phyloP scores from a whole-genome alignment of 805 yeast species.

The Starmera pachycereana region DNA sequence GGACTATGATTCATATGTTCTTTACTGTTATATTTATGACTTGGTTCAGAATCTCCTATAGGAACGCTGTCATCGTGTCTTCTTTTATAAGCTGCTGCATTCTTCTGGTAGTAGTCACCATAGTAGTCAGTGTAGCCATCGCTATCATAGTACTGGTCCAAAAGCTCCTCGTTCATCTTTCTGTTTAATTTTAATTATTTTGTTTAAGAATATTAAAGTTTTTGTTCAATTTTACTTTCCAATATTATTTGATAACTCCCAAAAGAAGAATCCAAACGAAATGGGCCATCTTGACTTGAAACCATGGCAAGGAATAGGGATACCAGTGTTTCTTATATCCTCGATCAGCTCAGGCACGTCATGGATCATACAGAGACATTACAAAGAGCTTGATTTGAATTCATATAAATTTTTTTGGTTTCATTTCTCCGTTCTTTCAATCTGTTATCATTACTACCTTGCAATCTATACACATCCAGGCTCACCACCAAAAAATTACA shows the following conservation, averaged over 20 bases:
- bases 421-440: neutral
- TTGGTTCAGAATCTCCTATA: neutral
- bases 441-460: constrained; percentile 14
- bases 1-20: constrained; percentile 3
- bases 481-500: constrained; percentile 39
- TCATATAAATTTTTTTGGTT: constrained; percentile 7
- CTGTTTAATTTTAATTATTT: neutral
- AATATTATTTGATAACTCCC: neutral
- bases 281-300: constrained; percentile 18
- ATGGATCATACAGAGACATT: no score
- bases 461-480: constrained; percentile 71
- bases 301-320: constrained; percentile 16
- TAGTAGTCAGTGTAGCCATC: neutral
- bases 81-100: neutral
- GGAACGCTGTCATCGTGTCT: neutral
- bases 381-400: constrained; percentile 1
- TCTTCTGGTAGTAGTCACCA: neutral
- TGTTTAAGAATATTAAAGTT: neutral
- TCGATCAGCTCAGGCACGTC: no score
- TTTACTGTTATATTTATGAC: neutral
- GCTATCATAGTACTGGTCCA: neutral
- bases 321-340: neutral
- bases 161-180: neutral
- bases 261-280: constrained; percentile 35
- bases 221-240: neutral